Conservation (phyloP, 129 eudicot genomes). For the Lactuca sativa region DNA sequence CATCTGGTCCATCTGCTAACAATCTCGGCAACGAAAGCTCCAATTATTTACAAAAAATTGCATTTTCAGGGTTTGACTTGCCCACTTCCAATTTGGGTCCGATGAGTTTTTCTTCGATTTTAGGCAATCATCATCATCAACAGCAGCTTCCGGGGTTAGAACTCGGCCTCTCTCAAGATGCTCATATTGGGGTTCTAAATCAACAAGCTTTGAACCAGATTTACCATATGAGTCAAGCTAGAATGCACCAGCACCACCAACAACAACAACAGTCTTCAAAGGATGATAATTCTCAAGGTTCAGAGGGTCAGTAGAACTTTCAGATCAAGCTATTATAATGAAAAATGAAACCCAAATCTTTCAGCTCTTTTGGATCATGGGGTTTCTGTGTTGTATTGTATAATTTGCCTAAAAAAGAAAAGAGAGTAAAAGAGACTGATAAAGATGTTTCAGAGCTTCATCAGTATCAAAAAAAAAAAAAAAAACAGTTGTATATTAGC, state of each 20-base stretch:
- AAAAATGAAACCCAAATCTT: conserved; percentile 25
- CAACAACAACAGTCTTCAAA: conserved; percentile 50
- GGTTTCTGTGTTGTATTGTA: conserved; percentile 32
- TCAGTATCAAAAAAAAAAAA: conserved; percentile 1
- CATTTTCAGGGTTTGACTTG: conserved; percentile 67
- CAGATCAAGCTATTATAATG: conserved; percentile 15
- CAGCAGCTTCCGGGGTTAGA: conserved; percentile 78
- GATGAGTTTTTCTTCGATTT: conserved; percentile 75
- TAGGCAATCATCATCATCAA: conserved; percentile 45
- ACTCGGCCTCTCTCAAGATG: conserved; percentile 82
- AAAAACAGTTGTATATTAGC: conserved; percentile 31
- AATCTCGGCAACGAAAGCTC: conserved; percentile 40
- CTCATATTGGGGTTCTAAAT: conserved; percentile 65
- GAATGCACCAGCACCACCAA: conserved; percentile 58
- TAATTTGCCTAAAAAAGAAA: conserved; percentile 22
- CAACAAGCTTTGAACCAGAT: conserved; percentile 66
- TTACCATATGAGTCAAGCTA: conserved; percentile 78
- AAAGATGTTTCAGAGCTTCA: conserved; percentile 23
- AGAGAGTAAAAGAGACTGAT: conserved; percentile 15
- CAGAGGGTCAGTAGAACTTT: conserved; percentile 45
- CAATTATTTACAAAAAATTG: conserved; percentile 56
- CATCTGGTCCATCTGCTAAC: conserved; percentile 43
- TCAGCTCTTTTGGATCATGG: conserved; percentile 5
- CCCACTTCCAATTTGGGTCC: conserved; percentile 48
- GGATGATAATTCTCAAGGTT: conserved; percentile 88